A percentile compares a stretch with the other conserved stretches of the same genome.
These are phyloP conservation scores for Calonectria multiphialidica DNA, from an alignment of 2,329 filamentous ascomycete genomes.

Conservation along the genomic window DNA sequence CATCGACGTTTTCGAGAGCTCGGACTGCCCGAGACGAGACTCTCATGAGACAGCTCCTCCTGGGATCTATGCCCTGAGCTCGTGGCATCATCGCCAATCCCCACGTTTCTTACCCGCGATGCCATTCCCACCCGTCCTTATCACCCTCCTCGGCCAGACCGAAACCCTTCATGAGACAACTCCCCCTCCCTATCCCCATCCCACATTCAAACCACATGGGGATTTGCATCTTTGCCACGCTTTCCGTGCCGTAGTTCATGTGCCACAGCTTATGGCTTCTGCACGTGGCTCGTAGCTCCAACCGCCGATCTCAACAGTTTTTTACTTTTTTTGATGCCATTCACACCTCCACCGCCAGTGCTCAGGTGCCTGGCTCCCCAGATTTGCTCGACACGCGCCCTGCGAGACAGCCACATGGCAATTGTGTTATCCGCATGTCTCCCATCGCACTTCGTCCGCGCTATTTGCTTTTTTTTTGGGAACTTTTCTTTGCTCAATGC, in stretches of 20 bases:
- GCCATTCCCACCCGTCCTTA: constrained; percentile 6
- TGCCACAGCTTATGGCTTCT: neutral
- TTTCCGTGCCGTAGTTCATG: neutral
- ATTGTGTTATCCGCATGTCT: neutral
- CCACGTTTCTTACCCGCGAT: constrained; percentile 1
- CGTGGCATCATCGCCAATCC: neutral
- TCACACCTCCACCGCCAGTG: neutral
- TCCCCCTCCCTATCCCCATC: too few species aligned
- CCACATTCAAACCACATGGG: constrained; percentile 8
- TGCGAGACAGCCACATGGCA: constrained; percentile 6
- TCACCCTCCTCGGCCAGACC: constrained; percentile 4
- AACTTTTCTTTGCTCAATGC: neutral
- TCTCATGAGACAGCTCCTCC: neutral
- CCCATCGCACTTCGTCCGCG: neutral
- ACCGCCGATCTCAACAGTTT: neutral
- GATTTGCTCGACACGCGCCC: neutral
- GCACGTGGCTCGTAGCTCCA: neutral
- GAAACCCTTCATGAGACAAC: constrained; percentile 14
- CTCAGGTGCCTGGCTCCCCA: neutral
- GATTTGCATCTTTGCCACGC: neutral
- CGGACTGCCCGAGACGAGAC: constrained; percentile 4
- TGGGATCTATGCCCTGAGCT: neutral
- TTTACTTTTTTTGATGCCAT: neutral
- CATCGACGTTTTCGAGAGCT: neutral
- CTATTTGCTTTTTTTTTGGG: neutral